Conservation (phyloP, 2,329 filamentous ascomycete species). For the Raffaelea ambrosiae region DNA sequence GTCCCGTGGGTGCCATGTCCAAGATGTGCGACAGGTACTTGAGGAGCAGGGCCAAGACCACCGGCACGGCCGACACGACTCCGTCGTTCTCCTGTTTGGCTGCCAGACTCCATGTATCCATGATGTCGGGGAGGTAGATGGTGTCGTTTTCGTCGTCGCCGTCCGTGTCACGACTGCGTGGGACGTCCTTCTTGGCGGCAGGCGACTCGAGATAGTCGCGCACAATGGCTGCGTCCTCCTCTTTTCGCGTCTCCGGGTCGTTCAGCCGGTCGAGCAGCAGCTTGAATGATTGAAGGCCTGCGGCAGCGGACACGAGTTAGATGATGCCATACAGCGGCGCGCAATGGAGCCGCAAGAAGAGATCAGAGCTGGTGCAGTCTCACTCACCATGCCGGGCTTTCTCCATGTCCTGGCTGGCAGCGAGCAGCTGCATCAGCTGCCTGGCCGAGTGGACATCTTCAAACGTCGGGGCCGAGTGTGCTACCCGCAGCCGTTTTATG, state of each 20-base stretch:
- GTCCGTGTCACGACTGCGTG: conserved; percentile 21
- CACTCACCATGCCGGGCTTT: conserved; percentile 56
- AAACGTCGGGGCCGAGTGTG: conserved; percentile 47
- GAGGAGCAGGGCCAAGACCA: conserved; percentile 73
- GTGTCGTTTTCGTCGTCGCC: conserved; percentile 46
- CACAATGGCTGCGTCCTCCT: conserved; percentile 49
- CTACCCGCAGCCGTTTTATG: conserved; percentile 47
- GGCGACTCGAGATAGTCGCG: conserved; percentile 56
- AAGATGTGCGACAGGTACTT: conserved; percentile 67
- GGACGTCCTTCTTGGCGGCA: conserved; percentile 21
- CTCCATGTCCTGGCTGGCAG: conserved; percentile 61
- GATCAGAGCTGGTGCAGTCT: too few relatives aligned
- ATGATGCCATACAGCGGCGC: too few relatives aligned
- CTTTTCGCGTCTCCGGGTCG: conserved; percentile 37
- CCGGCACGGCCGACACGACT: conserved; percentile 70
- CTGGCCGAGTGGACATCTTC: conserved; percentile 55
- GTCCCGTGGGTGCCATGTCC: conserved; percentile 65
- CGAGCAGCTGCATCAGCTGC: conserved; percentile 60
- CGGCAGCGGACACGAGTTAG: conserved; percentile 1
- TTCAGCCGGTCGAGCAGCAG: conserved; percentile 59
- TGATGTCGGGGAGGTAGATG: conserved; percentile 66
- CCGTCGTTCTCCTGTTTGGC: conserved; percentile 71
- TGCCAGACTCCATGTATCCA: conserved; percentile 83
- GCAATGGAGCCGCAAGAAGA: too few relatives aligned
- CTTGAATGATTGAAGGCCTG: conserved; percentile 63